phyloP scores from a whole-genome alignment of 2,329 filamentous ascomycete species.

The Acephala macrosclerotiorum region DNA sequence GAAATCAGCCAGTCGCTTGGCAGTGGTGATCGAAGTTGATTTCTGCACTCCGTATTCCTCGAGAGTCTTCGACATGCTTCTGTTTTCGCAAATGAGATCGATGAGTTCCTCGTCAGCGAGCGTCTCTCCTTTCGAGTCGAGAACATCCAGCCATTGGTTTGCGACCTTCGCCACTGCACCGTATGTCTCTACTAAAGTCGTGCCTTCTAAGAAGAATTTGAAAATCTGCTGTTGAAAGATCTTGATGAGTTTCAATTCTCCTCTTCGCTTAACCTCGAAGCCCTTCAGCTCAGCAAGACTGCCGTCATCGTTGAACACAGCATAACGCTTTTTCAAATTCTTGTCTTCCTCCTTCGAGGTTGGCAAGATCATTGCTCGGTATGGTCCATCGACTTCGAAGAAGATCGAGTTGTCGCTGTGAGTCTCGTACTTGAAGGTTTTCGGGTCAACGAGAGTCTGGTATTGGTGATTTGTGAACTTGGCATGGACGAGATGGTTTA shows the following conservation, averaged over 20 bases:
- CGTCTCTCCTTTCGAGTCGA: slow-evolving; percentile 87
- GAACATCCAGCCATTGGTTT: slow-evolving; percentile 94
- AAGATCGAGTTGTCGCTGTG: slow-evolving; percentile 99
- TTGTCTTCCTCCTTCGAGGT: slow-evolving; percentile 99
- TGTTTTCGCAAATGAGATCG: slow-evolving; percentile 99
- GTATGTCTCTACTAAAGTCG: slow-evolving; percentile 88
- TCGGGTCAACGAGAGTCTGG: slow-evolving; percentile 82
- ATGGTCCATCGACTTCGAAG: slow-evolving; percentile 98
- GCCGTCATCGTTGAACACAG: slow-evolving; percentile 98
- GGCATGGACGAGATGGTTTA: slow-evolving; percentile 95
- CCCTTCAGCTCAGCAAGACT: slow-evolving; percentile 95
- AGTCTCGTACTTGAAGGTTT: slow-evolving; percentile 89
- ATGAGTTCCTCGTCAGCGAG: slow-evolving; percentile 97
- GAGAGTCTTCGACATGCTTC: slow-evolving; percentile 96
- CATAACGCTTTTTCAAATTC: slow-evolving; percentile 98
- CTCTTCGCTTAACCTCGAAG: slow-evolving; percentile 96
- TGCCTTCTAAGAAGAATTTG: slow-evolving; percentile 97
- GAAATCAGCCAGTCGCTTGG: slow-evolving; percentile 93
- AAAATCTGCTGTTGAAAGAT: slow-evolving; percentile 99
- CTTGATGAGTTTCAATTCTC: slow-evolving; percentile 98
- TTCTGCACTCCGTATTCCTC: slow-evolving; percentile 97
- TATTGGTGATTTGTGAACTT: slow-evolving; percentile 98
- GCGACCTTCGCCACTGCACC: slow-evolving; percentile 91
- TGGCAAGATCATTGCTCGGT: slow-evolving; percentile 95
- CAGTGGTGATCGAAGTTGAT: slow-evolving; percentile 98